Base-by-base conservation (phyloP, 225 moss, liverwort and hornwort genomes). In the Neckera pumila region DNA sequence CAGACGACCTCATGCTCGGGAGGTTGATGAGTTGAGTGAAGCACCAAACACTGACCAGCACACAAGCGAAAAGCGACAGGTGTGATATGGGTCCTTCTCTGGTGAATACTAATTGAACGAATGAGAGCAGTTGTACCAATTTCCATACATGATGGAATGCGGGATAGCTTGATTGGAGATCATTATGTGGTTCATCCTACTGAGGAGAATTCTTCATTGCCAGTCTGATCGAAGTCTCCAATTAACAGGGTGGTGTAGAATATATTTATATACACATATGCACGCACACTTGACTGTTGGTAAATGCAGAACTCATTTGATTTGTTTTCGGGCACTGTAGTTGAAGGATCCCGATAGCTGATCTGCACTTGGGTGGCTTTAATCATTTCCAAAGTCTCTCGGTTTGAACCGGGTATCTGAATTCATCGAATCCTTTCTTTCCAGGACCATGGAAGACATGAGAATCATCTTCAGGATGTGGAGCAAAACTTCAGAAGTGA, bases 401-500 rank as follows among this genome's bases (percentile, higher is more conserved):
- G 43, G 36, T 89, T 43, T 60, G 60, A 87, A 67, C 30, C 22
- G 21, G 76, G 71, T 66, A 11, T 42, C n/a, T 87, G 47, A 53
- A 30, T 45, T 34, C 66, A 30, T 84, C 30, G 45, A 47, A 86
- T 63, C 49, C 57, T 38, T 12, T 56, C 20, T 77, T 86, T 82
- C 31, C 90, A 94, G 94, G 94, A 90, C 43, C 91, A 91, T 67
- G 81, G 76, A 75, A 89, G 88, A 71, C 88, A 93, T 28, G 91
- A 93, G 49, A 91, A 83, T 79, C 92, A 93, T 84, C 89, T 92
- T 74, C 94, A 83, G 76, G 89, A 88, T 43, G 91, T 79, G 66
- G 97, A 96, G 83, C 91, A 93, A 84, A 92, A 82, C 51, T 80
- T 90, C 40, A 95, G 95, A 91, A 92, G 88, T 54, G 95, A 95